Conservation (phyloP, 768 basidiomycete species). For the Amanita phalloides region DNA sequence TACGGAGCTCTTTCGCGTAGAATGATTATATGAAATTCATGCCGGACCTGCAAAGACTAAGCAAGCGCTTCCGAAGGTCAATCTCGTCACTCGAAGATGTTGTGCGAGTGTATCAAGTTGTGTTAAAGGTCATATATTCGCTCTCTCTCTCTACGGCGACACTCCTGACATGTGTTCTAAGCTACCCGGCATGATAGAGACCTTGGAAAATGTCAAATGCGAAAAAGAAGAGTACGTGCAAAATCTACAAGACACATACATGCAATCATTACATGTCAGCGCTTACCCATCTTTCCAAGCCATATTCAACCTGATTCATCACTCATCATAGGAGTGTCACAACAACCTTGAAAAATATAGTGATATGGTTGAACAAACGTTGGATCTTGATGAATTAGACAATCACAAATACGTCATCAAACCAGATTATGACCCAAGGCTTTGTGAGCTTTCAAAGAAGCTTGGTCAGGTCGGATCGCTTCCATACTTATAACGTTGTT, state of each 20-base stretch:
- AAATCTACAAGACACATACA: slow-evolving; percentile 61
- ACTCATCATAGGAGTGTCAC: slow-evolving; percentile 46
- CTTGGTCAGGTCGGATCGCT: slow-evolving; percentile 40
- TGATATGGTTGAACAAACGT: slow-evolving; percentile 93
- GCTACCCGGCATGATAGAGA: slow-evolving; percentile 67
- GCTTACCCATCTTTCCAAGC: not conserved
- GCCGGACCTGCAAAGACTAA: slow-evolving; percentile 89
- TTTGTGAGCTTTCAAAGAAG: slow-evolving; percentile 58
- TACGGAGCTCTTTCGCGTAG: slow-evolving; percentile 22
- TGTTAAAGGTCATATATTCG: slow-evolving; percentile 49
- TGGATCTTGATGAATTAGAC: slow-evolving; percentile 82
- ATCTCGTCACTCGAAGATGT: slow-evolving; percentile 88
- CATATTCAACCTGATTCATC: not conserved
- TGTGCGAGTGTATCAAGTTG: slow-evolving; percentile 90
- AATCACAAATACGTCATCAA: slow-evolving; percentile 87
- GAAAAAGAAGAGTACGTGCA: slow-evolving; percentile 31
- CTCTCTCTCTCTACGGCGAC: not conserved
- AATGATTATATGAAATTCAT: slow-evolving; percentile 82
- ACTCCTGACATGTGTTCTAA: slow-evolving; percentile 16
- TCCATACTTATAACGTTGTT: not conserved
- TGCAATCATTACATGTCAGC: slow-evolving; percentile 48
- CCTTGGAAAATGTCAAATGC: slow-evolving; percentile 39
- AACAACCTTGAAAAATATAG: slow-evolving; percentile 63
- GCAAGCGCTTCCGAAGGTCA: slow-evolving; percentile 83
- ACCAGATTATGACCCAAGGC: slow-evolving; percentile 75